Conservation (phyloP, 2,329 filamentous ascomycete genomes). For the Nigrograna mackinnonii region DNA sequence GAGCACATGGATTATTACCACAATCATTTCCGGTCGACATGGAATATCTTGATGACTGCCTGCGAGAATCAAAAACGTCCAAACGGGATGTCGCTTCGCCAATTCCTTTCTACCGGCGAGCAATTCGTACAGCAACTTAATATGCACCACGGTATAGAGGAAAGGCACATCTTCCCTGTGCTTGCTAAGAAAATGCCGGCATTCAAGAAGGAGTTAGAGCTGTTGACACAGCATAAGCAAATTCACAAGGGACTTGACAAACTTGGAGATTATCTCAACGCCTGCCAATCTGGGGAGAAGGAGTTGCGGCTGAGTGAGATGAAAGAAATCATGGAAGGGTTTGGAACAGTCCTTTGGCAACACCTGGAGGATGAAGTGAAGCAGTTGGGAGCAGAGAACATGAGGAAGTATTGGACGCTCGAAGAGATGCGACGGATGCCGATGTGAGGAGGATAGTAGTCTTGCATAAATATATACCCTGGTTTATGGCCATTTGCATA, state of each 20-base stretch:
- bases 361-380: constrained; percentile 86
- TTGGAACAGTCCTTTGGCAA: constrained; percentile 77
- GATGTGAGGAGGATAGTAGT: constrained; percentile 53
- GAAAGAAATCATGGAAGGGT: constrained; percentile 73
- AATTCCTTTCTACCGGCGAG: constrained; percentile 71
- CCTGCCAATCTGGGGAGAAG: constrained; percentile 65
- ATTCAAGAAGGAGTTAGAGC: constrained; percentile 67
- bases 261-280: constrained; percentile 67
- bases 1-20: constrained; percentile 73
- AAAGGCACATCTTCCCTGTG: constrained; percentile 79
- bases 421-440: constrained; percentile 74
- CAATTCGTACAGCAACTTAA: constrained; percentile 72
- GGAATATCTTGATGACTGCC: constrained; percentile 71
- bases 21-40: constrained; percentile 52
- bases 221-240: constrained; percentile 74
- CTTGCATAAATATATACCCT: constrained; percentile 5
- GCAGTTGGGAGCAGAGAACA: constrained; percentile 80
- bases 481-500: too few relatives aligned
- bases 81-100: constrained; percentile 64
- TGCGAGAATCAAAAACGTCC: constrained; percentile 65
- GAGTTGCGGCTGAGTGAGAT: constrained; percentile 62
- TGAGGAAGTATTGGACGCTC: constrained; percentile 79
- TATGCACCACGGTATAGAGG: constrained; percentile 82
- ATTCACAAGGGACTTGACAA: constrained; percentile 78
- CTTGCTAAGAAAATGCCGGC: constrained; percentile 79